Conservation (phyloP, 805 yeast genomes). For the Saturnispora diversa region DNA sequence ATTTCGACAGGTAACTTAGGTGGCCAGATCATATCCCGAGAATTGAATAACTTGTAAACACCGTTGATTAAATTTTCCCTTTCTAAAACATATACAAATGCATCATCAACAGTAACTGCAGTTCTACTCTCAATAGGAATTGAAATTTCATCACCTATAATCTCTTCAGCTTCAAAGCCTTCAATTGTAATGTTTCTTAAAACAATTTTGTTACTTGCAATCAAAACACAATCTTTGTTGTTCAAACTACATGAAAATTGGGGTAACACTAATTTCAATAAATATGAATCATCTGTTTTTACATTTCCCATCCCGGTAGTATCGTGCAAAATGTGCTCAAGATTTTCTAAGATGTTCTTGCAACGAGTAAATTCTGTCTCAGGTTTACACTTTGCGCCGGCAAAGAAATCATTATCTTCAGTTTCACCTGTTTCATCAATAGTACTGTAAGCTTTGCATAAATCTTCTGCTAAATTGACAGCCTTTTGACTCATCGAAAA, state of each 20-base stretch:
- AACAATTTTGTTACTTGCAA: slow-evolving; percentile 54
- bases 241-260: slow-evolving; percentile 58
- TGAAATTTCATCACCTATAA: slow-evolving; percentile 33
- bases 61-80: slow-evolving; percentile 30
- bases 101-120: slow-evolving; percentile 48
- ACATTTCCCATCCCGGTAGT: slow-evolving; percentile 17
- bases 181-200: slow-evolving; percentile 41
- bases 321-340: slow-evolving; percentile 45
- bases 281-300: slow-evolving; percentile 29
- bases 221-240: slow-evolving; percentile 39
- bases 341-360: slow-evolving; percentile 32
- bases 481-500: slow-evolving; percentile 29
- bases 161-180: slow-evolving; percentile 29
- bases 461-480: slow-evolving; percentile 25
- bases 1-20: slow-evolving; percentile 60
- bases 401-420: slow-evolving; percentile 5
- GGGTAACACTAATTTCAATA: slow-evolving; percentile 70
- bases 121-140: slow-evolving; percentile 46
- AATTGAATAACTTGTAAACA: slow-evolving; percentile 27
- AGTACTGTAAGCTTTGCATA: slow-evolving; percentile 14
- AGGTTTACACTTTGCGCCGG: slow-evolving; percentile 11
- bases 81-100: slow-evolving; percentile 46
- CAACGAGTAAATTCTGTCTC: slow-evolving; percentile 18
- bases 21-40: slow-evolving; percentile 43
- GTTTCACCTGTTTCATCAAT: not conserved